These are phyloP conservation scores for Neofusicoccum sp. DNA, from an alignment of 2,329 filamentous ascomycete species.

Conservation along the genomic window DNA sequence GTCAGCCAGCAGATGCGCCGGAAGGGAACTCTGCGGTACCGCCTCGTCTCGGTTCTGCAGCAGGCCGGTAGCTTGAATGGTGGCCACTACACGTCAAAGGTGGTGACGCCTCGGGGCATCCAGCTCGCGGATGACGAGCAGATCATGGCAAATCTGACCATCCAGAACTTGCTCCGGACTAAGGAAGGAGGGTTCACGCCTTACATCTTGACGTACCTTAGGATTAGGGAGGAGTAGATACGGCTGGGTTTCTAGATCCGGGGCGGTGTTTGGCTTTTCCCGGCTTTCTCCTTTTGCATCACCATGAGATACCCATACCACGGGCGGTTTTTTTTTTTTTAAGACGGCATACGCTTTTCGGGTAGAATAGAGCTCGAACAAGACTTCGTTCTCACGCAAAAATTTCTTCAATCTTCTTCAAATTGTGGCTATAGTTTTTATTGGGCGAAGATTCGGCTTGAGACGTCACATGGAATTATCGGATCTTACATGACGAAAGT, in stretches of 20 bases:
- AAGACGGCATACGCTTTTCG: neutral
- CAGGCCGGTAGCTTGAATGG: neutral
- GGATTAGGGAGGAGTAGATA: neutral
- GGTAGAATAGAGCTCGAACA: neutral
- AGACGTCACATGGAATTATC: too few species aligned
- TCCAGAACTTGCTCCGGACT: neutral
- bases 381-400: neutral
- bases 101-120: neutral
- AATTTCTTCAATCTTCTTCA: too few species aligned
- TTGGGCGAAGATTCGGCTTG: too few species aligned
- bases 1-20: neutral
- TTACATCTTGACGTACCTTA: slow-evolving; percentile 5
- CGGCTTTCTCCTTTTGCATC: neutral
- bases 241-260: neutral
- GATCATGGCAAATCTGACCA: neutral
- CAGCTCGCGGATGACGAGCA: neutral
- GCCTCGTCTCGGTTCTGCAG: neutral
- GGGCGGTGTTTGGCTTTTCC: neutral
- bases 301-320: slow-evolving; percentile 9
- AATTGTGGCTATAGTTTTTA: too few species aligned
- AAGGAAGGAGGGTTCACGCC: neutral
- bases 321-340: neutral
- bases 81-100: slow-evolving; percentile 15
- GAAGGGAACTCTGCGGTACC: neutral
- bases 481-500: too few species aligned